Percentiles rank a stretch among this genome's conserved stretches.
Conservation (phyloP, 352 stramenopile genomes). For the Phytopythium oedochilum region DNA sequence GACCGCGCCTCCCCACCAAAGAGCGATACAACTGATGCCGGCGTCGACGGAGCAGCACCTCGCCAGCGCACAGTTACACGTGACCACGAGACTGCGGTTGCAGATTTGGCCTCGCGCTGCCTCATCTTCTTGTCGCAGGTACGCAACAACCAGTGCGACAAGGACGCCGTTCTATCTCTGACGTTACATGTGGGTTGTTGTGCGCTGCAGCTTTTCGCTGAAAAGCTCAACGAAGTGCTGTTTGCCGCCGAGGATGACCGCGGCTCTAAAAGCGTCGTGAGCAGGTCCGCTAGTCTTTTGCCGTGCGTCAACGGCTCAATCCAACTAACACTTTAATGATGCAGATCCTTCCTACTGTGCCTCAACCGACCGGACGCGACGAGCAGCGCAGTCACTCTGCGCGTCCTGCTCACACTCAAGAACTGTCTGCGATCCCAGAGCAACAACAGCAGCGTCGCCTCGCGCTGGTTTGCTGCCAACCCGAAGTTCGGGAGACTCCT, state of each 20-base stretch:
- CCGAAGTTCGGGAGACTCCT: conserved; percentile 5
- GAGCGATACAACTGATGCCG: background rate
- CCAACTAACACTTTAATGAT: background rate
- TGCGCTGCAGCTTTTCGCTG: conserved; percentile 43
- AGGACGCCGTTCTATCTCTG: background rate
- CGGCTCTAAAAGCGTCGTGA: conserved; percentile 8
- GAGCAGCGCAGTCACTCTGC: conserved; percentile 29
- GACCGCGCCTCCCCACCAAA: background rate
- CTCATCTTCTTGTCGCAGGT: conserved; percentile 65
- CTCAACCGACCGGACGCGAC: conserved; percentile 13
- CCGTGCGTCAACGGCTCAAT: background rate
- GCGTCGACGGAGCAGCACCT: background rate
- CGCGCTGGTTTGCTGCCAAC: conserved; percentile 26
- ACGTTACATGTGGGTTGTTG: background rate
- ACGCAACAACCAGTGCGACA: background rate
- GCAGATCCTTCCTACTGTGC: conserved; percentile 20
- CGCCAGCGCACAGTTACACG: background rate
- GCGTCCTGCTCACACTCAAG: conserved; percentile 51
- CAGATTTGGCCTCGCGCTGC: conserved; percentile 45
- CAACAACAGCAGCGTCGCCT: conserved; percentile 14
- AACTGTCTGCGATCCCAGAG: conserved; percentile 51
- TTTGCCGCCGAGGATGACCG: conserved; percentile 21
- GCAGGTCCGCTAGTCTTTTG: conserved; percentile 11
- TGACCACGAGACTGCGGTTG: conserved; percentile 11
- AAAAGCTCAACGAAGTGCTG: conserved; percentile 40